These are phyloP conservation scores for Chrysoporthe cubensis DNA, from an alignment of 2,329 filamentous ascomycete species.

Conservation along the genomic window DNA sequence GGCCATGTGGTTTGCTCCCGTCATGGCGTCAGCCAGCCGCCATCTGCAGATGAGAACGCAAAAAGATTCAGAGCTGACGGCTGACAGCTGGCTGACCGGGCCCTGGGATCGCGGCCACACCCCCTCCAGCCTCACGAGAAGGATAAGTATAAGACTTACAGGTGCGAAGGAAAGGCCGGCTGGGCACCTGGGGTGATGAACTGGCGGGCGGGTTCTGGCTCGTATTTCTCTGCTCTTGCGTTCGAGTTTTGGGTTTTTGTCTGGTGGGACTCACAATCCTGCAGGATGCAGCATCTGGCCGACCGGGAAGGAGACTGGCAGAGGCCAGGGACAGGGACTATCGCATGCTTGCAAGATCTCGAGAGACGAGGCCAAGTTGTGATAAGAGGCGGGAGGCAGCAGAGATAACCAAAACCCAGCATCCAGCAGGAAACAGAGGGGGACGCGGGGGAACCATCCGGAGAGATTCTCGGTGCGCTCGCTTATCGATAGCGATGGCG, in stretches of 20 bases:
- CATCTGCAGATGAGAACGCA: background rate
- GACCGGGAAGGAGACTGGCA: background rate
- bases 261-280: background rate
- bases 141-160: background rate
- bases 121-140: background rate
- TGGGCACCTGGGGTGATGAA: background rate
- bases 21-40: background rate
- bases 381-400: background rate
- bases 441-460: background rate
- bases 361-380: background rate
- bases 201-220: background rate
- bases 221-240: background rate
- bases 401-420: no score
- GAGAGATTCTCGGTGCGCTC: constrained; percentile 3
- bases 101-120: background rate
- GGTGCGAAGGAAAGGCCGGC: background rate
- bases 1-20: background rate
- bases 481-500: constrained; percentile 16
- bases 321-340: background rate
- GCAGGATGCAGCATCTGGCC: background rate
- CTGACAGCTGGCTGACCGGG: constrained; percentile 3
- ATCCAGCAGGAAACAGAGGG: background rate
- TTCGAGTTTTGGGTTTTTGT: background rate
- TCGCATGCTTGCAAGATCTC: background rate
- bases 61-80: background rate